A percentile compares a stretch with the other conserved stretches of the same genome.
Evolutionary conservation across 768 basidiomycete genomes (phyloP).

Genomic region (Lactarius sp.): DNA sequence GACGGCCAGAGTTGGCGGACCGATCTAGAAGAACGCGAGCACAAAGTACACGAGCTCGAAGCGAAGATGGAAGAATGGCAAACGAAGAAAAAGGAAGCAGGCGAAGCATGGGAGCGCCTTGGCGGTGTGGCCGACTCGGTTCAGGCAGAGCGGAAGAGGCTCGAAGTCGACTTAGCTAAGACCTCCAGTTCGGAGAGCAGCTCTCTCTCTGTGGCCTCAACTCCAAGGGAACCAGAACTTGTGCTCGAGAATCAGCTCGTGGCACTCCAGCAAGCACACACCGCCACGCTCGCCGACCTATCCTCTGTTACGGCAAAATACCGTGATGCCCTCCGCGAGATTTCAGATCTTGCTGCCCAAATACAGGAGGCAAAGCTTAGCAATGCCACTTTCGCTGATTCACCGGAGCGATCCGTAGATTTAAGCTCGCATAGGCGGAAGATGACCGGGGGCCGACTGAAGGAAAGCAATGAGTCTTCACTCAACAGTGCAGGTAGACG

Average conservation of each 20-base stretch:
- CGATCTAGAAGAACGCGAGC: constrained; percentile 82
- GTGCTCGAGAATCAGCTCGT: constrained; percentile 58
- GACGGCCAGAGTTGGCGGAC: constrained; percentile 80
- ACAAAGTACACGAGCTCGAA: constrained; percentile 70
- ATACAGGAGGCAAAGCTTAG: constrained; percentile 80
- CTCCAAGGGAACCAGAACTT: constrained; percentile 35
- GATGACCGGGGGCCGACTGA: constrained; percentile 44
- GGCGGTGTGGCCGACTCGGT: constrained; percentile 66
- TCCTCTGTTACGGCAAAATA: constrained; percentile 78
- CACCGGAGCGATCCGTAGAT: constrained; percentile 44
- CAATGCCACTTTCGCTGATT: constrained; percentile 42
- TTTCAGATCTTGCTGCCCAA: constrained; percentile 89
- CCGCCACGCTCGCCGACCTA: constrained; percentile 73
- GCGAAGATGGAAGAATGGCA: constrained; percentile 75
- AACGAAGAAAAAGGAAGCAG: constrained; percentile 60
- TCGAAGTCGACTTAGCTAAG: constrained; percentile 43
- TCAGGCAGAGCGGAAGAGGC: constrained; percentile 58
- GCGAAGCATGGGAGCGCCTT: constrained; percentile 60
- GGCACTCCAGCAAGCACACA: constrained; percentile 76
- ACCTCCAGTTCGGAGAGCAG: constrained; percentile 28
- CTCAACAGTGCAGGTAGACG: constrained; percentile 51
- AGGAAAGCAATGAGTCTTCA: constrained; percentile 48
- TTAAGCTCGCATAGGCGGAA: constrained; percentile 46
- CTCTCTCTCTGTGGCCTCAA: constrained; percentile 31
- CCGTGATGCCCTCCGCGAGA: constrained; percentile 82